These are phyloP conservation scores for Flammula alnicola DNA, from an alignment of 1,284 basidiomycete genomes.

Conservation along the genomic window DNA sequence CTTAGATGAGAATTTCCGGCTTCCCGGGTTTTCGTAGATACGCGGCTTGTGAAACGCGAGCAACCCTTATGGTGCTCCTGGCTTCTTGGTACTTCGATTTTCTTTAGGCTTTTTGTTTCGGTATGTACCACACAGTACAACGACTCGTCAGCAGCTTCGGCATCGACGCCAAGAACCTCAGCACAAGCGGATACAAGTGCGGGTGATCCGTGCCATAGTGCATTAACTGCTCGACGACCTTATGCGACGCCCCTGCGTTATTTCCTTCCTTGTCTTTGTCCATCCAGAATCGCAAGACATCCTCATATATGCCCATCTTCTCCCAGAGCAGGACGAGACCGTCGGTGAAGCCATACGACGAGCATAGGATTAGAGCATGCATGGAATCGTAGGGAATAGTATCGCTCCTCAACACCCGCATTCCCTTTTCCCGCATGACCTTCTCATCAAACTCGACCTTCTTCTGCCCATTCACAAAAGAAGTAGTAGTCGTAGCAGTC, in stretches of 20 bases:
- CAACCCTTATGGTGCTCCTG: no score
- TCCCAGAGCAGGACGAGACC: slow-evolving; percentile 94
- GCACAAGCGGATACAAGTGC: slow-evolving; percentile 86
- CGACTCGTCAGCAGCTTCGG: slow-evolving; percentile 73
- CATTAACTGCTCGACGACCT: slow-evolving; percentile 76
- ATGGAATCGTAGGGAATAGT: slow-evolving; percentile 85
- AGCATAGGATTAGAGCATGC: slow-evolving; percentile 93
- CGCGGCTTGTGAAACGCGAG: no score
- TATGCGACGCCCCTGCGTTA: slow-evolving; percentile 52
- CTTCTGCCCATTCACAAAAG: no score
- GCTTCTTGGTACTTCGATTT: no score
- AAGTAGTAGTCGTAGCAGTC: no score
- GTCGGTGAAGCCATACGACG: slow-evolving; percentile 78
- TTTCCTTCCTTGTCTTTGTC: slow-evolving; percentile 57
- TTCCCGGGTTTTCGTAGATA: no score
- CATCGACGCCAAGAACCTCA: slow-evolving; percentile 88
- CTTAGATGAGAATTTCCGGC: no score
- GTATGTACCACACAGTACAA: no score
- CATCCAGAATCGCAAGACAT: slow-evolving; percentile 93
- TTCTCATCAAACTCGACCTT: slow-evolving; percentile 30
- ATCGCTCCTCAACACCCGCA: slow-evolving; percentile 66
- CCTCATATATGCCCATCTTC: slow-evolving; percentile 94
- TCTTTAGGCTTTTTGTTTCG: no score
- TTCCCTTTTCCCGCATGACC: slow-evolving; percentile 61
- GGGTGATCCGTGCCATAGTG: slow-evolving; percentile 76